Evolutionary conservation across 345 rosid genomes (phyloP), one percentile per base, ranked within the genome.

Genomic region (Rhodomyrtus tomentosa): DNA sequence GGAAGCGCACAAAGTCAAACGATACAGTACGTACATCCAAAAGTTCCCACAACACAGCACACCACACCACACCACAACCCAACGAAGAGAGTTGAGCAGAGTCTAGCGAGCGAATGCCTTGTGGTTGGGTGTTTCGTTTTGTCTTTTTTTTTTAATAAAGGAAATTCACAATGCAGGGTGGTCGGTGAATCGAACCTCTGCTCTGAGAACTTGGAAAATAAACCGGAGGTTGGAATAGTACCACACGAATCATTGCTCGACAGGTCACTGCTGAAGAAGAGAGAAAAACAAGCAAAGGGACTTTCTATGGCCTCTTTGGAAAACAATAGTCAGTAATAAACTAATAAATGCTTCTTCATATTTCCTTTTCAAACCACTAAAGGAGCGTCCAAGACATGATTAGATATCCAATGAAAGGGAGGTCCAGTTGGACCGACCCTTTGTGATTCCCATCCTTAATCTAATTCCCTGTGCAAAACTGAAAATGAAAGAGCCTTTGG

Each of bases 201-300:
- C 87, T 92, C 94, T 3, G 92, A 58, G 85, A 94, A 91, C 88
- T 89, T 92, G 45, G 96, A 87, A 87, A 94, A 91, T 22, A 95
- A 86, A n/a, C 95, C 96, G 2, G 91, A 83, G 14, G 94, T 89
- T 2, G 98, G 96, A 32, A 94, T 88, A 13, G 98, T 91, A n/a
- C 98, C 98, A 58, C 98, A 94, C 87, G 93, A 82, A 86, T 93
- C 92, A 72, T 94, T 94, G 83, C 89, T 88, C 6, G 96, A 92
- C 38, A 93, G 89, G 56, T 94, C 95, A 50, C 98, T 94, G 92
- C 72, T 38, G 72, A 58, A 58, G 2, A 8, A 6, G 72, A n/a
- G n/a, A n/a, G n/a, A n/a, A n/a, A n/a, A n/a, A n/a, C n/a, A n/a
- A n/a, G n/a, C n/a, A n/a, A n/a, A n/a, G n/a, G n/a, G n/a, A n/a